These are phyloP conservation scores for Stipa capillata DNA, from an alignment of 176 grass and related monocot species.

Conservation along the genomic window DNA sequence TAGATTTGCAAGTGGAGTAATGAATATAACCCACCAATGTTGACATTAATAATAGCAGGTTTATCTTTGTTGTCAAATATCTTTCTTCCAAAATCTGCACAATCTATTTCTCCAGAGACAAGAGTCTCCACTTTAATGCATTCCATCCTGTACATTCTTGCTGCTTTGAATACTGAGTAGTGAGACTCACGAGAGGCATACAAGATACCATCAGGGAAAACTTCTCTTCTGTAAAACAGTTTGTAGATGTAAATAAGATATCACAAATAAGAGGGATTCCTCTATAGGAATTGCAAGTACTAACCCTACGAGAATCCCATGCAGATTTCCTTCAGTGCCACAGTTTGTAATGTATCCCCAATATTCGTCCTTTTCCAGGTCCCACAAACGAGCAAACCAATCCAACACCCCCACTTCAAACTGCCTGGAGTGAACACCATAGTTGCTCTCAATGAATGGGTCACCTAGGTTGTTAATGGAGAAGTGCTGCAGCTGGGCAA, in stretches of 20 bases:
- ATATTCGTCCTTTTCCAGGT: slow-evolving; percentile 48
- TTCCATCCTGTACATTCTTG: slow-evolving; percentile 66
- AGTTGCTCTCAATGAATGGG: slow-evolving; percentile 71
- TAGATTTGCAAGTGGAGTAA: not conserved
- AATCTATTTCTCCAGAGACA: slow-evolving; percentile 56
- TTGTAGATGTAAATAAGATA: slow-evolving; percentile 4
- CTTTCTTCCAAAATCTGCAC: slow-evolving; percentile 30
- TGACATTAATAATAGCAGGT: slow-evolving; percentile 64
- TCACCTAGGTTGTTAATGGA: slow-evolving; percentile 67
- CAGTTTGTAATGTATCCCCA: slow-evolving; percentile 81
- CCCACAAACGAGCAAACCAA: slow-evolving; percentile 69
- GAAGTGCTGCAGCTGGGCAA: slow-evolving; percentile 56
- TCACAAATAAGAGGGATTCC: not conserved
- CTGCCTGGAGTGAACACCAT: slow-evolving; percentile 63
- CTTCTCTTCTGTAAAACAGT: slow-evolving; percentile 46
- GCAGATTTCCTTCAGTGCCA: slow-evolving; percentile 65
- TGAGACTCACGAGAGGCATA: slow-evolving; percentile 67
- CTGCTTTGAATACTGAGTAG: slow-evolving; percentile 74
- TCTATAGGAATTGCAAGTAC: not conserved
- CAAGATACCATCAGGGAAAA: slow-evolving; percentile 48
- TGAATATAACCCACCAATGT: slow-evolving; percentile 39
- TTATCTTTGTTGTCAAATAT: slow-evolving; percentile 44
- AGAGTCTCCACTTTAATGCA: slow-evolving; percentile 52
- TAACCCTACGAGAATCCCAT: slow-evolving; percentile 64
- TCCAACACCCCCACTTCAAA: slow-evolving; percentile 71